A percentile compares a stretch with the other conserved stretches of the same genome.
phyloP scores from a whole-genome alignment of 2,329 filamentous ascomycete genomes.

The Fusarium coffeatum region DNA sequence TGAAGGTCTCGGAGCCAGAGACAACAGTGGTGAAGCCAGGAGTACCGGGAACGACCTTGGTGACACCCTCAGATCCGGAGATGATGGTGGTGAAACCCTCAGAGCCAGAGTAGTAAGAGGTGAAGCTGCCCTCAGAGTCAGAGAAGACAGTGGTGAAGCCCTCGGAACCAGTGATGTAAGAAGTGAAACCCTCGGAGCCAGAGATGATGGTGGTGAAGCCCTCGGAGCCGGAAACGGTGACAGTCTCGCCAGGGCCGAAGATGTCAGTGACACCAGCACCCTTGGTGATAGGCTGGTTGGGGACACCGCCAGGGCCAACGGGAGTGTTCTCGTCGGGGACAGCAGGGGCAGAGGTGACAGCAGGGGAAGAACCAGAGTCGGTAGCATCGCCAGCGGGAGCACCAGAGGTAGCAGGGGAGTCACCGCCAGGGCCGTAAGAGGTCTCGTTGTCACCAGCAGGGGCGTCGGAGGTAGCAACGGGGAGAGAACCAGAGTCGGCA shows the following conservation, averaged over 20 bases:
- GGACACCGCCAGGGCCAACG: conserved; percentile 15
- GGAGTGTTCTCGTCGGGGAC: conserved; percentile 1
- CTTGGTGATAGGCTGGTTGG: conserved; percentile 11
- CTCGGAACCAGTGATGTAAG: conserved; percentile 9
- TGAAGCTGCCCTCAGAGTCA: conserved; percentile 19
- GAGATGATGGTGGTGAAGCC: conserved; percentile 11
- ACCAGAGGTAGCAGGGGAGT: neutral
- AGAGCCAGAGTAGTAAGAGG: conserved; percentile 13
- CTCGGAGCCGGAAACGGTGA: conserved; percentile 10
- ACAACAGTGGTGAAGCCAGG: conserved; percentile 16
- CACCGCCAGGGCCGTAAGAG: neutral
- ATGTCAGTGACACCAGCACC: conserved; percentile 24
- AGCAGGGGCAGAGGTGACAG: neutral
- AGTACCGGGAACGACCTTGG: conserved; percentile 3
- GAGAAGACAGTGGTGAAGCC: conserved; percentile 24
- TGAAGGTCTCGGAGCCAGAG: conserved; percentile 18
- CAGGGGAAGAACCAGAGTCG: neutral
- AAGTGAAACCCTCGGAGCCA: conserved; percentile 9
- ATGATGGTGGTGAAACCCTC: conserved; percentile 18
- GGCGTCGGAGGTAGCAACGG: neutral
- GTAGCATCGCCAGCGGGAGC: neutral
- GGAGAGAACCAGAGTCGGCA: conserved; percentile 7
- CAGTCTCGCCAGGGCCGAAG: conserved; percentile 22
- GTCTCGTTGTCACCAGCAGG: neutral
- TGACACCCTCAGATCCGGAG: conserved; percentile 12